Evolutionary conservation across 192 early-diverging fungal genomes (phyloP).

Genomic region (Coemansia sp.): DNA sequence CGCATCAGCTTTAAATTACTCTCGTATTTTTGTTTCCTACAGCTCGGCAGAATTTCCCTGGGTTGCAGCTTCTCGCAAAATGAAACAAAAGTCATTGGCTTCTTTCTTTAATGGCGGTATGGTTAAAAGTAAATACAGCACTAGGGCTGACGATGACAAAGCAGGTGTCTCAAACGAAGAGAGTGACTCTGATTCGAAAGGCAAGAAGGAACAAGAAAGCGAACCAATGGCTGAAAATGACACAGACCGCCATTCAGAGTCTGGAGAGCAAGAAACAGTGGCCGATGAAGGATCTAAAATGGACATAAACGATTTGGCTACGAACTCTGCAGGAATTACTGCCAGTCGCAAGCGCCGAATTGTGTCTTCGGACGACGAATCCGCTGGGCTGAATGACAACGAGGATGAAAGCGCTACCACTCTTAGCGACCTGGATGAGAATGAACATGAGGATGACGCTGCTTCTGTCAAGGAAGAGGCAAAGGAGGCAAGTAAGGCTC

Average conservation of each 20-base stretch:
- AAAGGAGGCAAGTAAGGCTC: slow-evolving; percentile 2
- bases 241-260: not conserved
- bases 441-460: not conserved
- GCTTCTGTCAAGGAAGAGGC: not conserved
- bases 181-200: not conserved
- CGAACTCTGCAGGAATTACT: not conserved
- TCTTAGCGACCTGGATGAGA: not conserved
- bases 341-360: slow-evolving; percentile 11
- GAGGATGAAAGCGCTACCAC: not conserved
- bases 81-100: slow-evolving; percentile 37
- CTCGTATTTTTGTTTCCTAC: not conserved
- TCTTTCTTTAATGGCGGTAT: slow-evolving; percentile 42
- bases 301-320: not conserved
- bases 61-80: slow-evolving; percentile 2
- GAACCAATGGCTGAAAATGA: not conserved
- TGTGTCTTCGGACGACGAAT: slow-evolving; percentile 20
- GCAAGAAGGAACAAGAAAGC: not conserved
- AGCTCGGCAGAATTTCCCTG: not conserved
- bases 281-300: not conserved
- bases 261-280: not conserved
- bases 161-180: not conserved
- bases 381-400: not conserved
- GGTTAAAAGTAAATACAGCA: slow-evolving; percentile 14
- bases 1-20: not conserved
- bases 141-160: not conserved